Evolutionary conservation across 805 yeast species (phyloP), one percentile per base, ranked within the genome.

Genomic region (Ascoidea tarda): DNA sequence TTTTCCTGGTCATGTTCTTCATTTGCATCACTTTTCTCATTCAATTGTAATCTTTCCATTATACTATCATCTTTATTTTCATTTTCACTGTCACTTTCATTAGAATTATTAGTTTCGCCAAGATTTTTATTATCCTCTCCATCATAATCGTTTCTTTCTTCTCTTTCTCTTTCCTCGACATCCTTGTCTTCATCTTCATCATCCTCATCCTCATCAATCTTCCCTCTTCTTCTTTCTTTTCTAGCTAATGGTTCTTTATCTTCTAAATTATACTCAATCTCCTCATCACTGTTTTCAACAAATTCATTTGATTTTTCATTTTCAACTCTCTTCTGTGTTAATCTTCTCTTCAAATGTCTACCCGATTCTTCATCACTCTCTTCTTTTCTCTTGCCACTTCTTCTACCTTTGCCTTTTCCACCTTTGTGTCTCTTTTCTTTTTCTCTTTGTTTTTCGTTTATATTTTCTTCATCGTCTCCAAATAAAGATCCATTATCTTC

Each of bases 241-340:
- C 16, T 14, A 14, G 16, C 14, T 14, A 3, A 42, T n/a, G 14
- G 14, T 42, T n/a, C 14, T 42, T 42, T n/a, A 42, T 14, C 46
- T 42, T 14, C 46, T 42, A 42, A 2, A 3, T n/a, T n/a, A n/a
- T 42, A 42, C 46, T 55, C 65, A 42, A 60, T 56, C 28, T 65
- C 70, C 48, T 72, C 76, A 57, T 72, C 78, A 60, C 75, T 69
- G 52, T 72, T 77, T 33, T 66, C 71, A 51, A 72, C 66, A 50
- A 66, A 60, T 55, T 72, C 76, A 16, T 60, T 58, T 5, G 65
- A 68, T 60, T 50, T 73, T 61, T 54, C 68, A 57, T 54, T 66
- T 52, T 57, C 59, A 59, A 59, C 51, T 58, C 59, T 51, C 60
- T 64, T 51, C 61, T 66, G 32, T 53, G 51, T 50, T 50, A 48